Evolutionary conservation across 768 basidiomycete species (phyloP).

Genomic region (Trametes gibbosa): DNA sequence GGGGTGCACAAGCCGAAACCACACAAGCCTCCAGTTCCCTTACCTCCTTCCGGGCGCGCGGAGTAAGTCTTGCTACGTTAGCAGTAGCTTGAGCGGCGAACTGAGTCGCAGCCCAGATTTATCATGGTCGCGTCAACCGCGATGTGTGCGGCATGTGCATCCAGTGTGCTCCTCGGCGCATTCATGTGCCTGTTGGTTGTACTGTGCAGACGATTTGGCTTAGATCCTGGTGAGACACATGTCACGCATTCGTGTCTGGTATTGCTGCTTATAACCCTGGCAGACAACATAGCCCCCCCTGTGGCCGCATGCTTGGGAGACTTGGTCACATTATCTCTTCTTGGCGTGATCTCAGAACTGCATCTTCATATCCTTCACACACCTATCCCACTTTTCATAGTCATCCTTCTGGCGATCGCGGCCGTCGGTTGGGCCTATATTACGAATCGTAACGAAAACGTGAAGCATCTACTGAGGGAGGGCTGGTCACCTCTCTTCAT

Average conservation of each 20-base stretch:
- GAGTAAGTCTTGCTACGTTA: conserved; percentile 29
- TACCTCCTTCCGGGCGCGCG: conserved; percentile 28
- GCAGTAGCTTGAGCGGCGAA: background rate
- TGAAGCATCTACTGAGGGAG: conserved; percentile 68
- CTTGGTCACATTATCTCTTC: conserved; percentile 81
- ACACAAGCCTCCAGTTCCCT: conserved; percentile 10
- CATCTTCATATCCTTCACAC: conserved; percentile 68
- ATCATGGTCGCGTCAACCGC: conserved; percentile 73
- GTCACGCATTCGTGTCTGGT: background rate
- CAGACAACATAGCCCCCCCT: conserved; percentile 95
- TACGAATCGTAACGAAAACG: conserved; percentile 64
- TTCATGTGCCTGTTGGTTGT: conserved; percentile 91
- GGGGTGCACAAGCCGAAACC: conserved; percentile 17
- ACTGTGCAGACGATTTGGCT: conserved; percentile 66
- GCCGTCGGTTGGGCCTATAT: conserved; percentile 48
- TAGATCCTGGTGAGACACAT: conserved; percentile 71
- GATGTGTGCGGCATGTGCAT: conserved; percentile 79
- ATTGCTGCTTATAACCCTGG: background rate
- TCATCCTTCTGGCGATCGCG: conserved; percentile 48
- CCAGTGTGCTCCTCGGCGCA: conserved; percentile 77
- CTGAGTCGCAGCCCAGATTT: conserved; percentile 46
- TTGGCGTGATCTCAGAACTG: conserved; percentile 72
- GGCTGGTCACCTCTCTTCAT: conserved; percentile 91
- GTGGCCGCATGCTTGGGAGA: conserved; percentile 93
- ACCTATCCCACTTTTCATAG: conserved; percentile 55